These are phyloP conservation scores for Erigeron philadelphicus DNA, from an alignment of 140 eudicot species.

Conservation along the genomic window DNA sequence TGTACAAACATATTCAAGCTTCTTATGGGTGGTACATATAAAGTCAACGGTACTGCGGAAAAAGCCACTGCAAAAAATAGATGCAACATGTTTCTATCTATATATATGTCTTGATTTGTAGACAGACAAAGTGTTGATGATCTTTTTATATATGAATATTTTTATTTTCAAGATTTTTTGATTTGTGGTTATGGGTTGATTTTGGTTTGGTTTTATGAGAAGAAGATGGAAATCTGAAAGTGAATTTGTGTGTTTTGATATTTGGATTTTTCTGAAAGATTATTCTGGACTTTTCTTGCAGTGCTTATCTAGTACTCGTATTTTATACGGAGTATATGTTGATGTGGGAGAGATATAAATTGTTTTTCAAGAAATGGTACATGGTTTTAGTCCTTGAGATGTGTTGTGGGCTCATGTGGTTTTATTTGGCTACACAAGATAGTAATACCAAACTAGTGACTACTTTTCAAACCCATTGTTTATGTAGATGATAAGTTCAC, in stretches of 20 bases:
- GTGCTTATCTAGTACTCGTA: conserved; percentile 9
- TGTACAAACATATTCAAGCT: conserved; percentile 57
- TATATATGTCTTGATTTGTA: background rate
- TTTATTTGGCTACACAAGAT: background rate
- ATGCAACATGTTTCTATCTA: conserved; percentile 42
- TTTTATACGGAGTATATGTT: conserved; percentile 11
- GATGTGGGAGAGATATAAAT: background rate
- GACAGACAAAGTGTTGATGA: background rate
- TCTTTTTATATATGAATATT: background rate
- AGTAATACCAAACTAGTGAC: background rate
- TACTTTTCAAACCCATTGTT: conserved; percentile 27
- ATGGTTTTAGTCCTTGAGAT: background rate
- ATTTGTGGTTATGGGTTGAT: background rate
- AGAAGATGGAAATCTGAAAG: background rate
- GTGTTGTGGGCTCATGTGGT: conserved; percentile 29
- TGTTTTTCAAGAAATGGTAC: conserved; percentile 1
- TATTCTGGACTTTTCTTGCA: conserved; percentile 17
- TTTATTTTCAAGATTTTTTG: background rate
- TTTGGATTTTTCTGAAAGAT: background rate
- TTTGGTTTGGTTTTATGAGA: background rate
- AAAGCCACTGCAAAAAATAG: conserved; percentile 73
- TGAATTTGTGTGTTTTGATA: background rate
- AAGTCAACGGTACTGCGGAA: conserved; percentile 74
- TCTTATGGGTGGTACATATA: conserved; percentile 70
- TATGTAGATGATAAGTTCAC: background rate